Evolutionary conservation across 176 grass and related monocot species (phyloP), one percentile per base, ranked within the genome.

Genomic region (Ensete ventricosum): DNA sequence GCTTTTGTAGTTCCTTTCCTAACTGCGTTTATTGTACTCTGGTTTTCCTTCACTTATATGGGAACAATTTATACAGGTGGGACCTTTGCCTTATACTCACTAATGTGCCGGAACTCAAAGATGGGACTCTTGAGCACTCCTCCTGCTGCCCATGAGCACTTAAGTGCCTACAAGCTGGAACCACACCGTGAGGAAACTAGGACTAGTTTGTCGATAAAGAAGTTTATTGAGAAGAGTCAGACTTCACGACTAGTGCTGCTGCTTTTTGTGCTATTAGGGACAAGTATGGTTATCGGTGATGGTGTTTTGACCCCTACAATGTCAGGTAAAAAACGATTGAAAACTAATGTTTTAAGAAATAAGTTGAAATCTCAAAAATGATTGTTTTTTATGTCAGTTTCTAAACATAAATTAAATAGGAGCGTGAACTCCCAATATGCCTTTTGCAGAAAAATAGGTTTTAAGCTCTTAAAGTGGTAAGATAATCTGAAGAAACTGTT

Each of bases 211-310:
- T 52, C 71, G n/a, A 92, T 96, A 50, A 92, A 87, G 53, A 52
- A 51, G 1, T 88, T 85, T 80, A 69, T 96, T 54, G 92, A 96
- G 85, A 96, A 82, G 73, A 83, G 84, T 88, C 80, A 60, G 26
- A 82, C 73, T 51, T 81, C 86, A 55, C 89, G 85, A 9, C 71
- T 96, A 7, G 17, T 77, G 55, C 49, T 96, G 60, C 80, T 96
- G 48, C 53, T 96, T 23, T 92, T 96, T 69, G 87, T 89, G 72
- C 85, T 96, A 17, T 82, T 92, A 83, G 92, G 92, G 55, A 92
- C 89, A 67, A 96, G 87, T 14, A 92, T 96, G 93, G 87, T 92
- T 57, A 96, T 96, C 67, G 85, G 93, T 8, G 93, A 96, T 51
- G 93, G 93, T 17, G 70, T 92, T 73, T 83, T 96, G 77, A 96